Evolutionary conservation across 176 grass and related monocot genomes (phyloP), one percentile per base, ranked within the genome.

Genomic region (Ensete ventricosum): DNA sequence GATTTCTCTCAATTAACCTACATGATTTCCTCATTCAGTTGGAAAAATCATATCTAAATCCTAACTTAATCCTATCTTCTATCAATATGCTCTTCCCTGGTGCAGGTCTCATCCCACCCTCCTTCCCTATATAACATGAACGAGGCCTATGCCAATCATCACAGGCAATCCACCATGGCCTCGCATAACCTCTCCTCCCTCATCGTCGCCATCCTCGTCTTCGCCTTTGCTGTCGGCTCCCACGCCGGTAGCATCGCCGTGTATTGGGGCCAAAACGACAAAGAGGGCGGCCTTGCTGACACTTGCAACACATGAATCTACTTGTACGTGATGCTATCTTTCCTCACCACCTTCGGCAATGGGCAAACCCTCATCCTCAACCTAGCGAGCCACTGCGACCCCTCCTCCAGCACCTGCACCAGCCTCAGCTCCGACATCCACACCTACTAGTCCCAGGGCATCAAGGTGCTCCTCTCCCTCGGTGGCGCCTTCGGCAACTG

Each of bases 381-480:
- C 78, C 88, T 90, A 53, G 81, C 85, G 11, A 80, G 83, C 0
- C 91, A 95, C 81, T 90, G 87, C 48, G 11, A 84, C 20, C 55
- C 72, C 1, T 1, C 9, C 34, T 49, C 82, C 51, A 81, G 83
- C 59, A 24, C 11, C 20, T 94, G 91, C 87, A 70, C 60, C 9
- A 11, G 54, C 54, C 72, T 70, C 52, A 68, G 27, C 83, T 26
- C 62, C 8, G 85, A 90, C 1, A 95, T 95, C 83, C 20, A 81
- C 3, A 5, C 71, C 27, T 90, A 88, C 81, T 78, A 90, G 76
- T 69, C 81, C 1, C 57, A 21, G 22, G 53, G 69, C 26, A n/a
- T 90, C 29, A 86, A 90, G 83, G 91, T 96, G 27, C 58, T 96
- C 6, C 88, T 94, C 73, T 90, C 91, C 23, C 77, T 94, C 73